Evolutionary conservation across 768 basidiomycete species (phyloP), one percentile per base, ranked within the genome.

Genomic region (Leucocoprinus leucothites): DNA sequence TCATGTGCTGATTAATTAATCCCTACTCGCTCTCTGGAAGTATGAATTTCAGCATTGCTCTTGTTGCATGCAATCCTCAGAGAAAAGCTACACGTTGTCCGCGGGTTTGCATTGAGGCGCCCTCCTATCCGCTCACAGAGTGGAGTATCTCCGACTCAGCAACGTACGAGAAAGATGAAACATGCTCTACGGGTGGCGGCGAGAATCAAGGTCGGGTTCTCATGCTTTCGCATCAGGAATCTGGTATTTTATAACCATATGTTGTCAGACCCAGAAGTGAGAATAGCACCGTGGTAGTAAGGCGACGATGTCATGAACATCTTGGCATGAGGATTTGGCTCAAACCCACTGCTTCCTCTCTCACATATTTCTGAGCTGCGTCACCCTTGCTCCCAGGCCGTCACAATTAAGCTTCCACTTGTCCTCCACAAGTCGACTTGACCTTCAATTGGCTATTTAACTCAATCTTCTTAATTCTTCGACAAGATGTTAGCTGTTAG

Each of bases 1-100:
- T 41, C 38, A 31, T 42, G 53, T 21, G 47, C 11, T 43, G 48
- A 56, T 56, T 43, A 56, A 56, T 56, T 48, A 54, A 45, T 22
- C 7, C n/a, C 26, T 34, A 40, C 53, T 34, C 42, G 54, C 49
- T 42, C 59, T 57, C 41, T 22, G 61, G 51, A 53, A 57, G 56
- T 53, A 58, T 56, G 56, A 54, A 59, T 31, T 41, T 48, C 46
- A 43, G 41, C 41, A 49, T 48, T 35, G 28, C 35, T 53, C 56
- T 53, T 35, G 57, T 42, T 21, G 57, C 56, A 57, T 52, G 48
- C 34, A 59, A 56, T 34, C 43, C 36, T 24, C 48, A n/a, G 50
- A 28, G 35, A 38, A 45, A 61, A 61, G 60, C 51, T 64, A 58
- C 64, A 57, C 56, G 64, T 61, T 58, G 57, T 65, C 59, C 64